These are phyloP conservation scores for Euphrasia confusa DNA, from an alignment of 257 asterid genomes.

Conservation along the genomic window DNA sequence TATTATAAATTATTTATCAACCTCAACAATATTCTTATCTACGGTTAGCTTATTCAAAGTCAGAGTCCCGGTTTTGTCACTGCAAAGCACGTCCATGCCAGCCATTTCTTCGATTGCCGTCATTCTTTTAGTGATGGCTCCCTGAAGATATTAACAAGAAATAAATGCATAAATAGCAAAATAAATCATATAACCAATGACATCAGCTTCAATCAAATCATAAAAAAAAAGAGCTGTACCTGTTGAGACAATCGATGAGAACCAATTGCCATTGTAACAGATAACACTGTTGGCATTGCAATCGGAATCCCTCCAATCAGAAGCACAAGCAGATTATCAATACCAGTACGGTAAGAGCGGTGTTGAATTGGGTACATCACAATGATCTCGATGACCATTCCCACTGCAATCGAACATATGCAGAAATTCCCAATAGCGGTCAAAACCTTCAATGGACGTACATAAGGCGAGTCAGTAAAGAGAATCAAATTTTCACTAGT, in stretches of 20 bases:
- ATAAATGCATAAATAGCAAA: background rate
- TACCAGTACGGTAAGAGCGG: constrained; percentile 62
- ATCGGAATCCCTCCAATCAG: constrained; percentile 89
- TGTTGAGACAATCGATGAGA: constrained; percentile 79
- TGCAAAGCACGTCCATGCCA: constrained; percentile 91
- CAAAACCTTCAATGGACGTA: constrained; percentile 46
- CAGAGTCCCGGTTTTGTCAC: constrained; percentile 86
- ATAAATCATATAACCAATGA: constrained; percentile 9
- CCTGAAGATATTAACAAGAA: constrained; percentile 33
- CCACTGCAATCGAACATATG: constrained; percentile 68
- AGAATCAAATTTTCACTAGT: background rate
- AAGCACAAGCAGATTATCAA: constrained; percentile 72
- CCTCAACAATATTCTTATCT: constrained; percentile 67
- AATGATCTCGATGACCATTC: constrained; percentile 61
- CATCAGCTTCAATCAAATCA: constrained; percentile 17
- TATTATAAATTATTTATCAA: constrained; percentile 21
- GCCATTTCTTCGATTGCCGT: constrained; percentile 96
- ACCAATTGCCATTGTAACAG: constrained; percentile 91
- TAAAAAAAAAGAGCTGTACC: constrained; percentile 28
- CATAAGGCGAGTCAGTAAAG: constrained; percentile 5
- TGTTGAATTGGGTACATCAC: constrained; percentile 87
- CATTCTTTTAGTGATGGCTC: constrained; percentile 88
- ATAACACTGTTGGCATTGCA: constrained; percentile 85
- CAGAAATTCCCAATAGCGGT: constrained; percentile 80
- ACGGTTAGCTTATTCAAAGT: constrained; percentile 71